Base-by-base conservation (phyloP, 192 early-diverging fungal species). In the Backusella psychrophila region DNA sequence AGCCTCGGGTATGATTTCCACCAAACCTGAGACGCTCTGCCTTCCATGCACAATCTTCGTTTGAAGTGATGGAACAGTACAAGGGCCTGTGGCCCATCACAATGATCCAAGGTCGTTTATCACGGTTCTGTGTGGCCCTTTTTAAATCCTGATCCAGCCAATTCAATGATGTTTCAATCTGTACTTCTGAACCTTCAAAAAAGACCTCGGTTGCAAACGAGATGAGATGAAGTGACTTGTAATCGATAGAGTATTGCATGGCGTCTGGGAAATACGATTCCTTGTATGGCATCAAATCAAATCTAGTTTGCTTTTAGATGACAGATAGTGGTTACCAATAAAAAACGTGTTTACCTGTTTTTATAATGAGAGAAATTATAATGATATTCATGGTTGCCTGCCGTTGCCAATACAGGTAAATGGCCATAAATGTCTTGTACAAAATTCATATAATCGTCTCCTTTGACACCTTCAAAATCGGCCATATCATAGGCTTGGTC, bases 361-460 rank as follows among this genome's bases (percentile, higher is more conserved):
- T 79, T 79, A 65, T 72, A 79, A 44, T 79, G 77, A 29, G 72
- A 70, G 67, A 79, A 79, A 44, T 79, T 79, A 15, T 79, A 79
- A 8, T 73, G 72, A 69, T 39, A 42, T 21, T 79, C 77, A 38
- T 79, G 77, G n/a, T 79, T 79, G 23, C 77, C 77, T 0, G 73
- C 77, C 1, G 59, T 66, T 53, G 72, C 72, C 66, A 79, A 52
- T 26, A 79, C 63, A 17, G 77, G 77, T 33, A 79, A 36, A 42
- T 70, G 74, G 12, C 72, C 77, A 42, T 74, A 79, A 9, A 79
- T 6, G 19, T 46, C 29, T 36, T 79, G 72, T 26, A 46, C 73
- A 21, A 74, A 69, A 29, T 73, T 73, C 77, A 79, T 79, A 41
- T 74, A 79, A 12, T 79, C 66, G 44, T 79, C 77, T n/a, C 72